Evolutionary conservation across 768 basidiomycete species (phyloP).

Genomic region (Leccinum boreale): DNA sequence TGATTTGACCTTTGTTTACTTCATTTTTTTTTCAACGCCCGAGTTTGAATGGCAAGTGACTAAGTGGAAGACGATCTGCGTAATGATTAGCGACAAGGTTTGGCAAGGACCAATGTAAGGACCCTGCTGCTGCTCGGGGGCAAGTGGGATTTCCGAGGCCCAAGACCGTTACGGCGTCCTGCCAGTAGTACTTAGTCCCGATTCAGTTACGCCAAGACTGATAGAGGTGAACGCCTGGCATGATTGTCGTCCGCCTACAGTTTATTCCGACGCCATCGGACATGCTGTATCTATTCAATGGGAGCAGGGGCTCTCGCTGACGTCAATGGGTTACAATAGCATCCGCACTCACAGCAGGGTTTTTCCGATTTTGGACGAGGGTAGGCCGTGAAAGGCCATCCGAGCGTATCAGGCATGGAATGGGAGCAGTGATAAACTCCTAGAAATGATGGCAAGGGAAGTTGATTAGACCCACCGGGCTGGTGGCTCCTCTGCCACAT

Average conservation of each 20-base stretch:
- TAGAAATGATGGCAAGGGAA: not conserved
- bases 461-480: not conserved
- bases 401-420: not conserved
- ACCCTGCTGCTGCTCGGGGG: not conserved
- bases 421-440: not conserved
- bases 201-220: not conserved
- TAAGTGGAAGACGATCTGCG: not conserved
- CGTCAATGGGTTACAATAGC: not conserved
- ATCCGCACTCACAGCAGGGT: not conserved
- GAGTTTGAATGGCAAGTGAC: not conserved
- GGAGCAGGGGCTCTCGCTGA: not conserved
- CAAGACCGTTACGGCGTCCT: not conserved
- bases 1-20: not conserved
- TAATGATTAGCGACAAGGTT: not conserved
- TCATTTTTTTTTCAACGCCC: not conserved
- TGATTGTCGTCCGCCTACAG: not conserved
- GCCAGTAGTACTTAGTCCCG: not conserved
- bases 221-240: conserved; percentile 4
- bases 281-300: not conserved
- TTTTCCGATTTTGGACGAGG: not conserved
- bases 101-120: not conserved
- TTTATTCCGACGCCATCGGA: conserved; percentile 9
- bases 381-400: not conserved
- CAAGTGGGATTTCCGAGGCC: not conserved
- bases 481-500: not conserved